Evolutionary conservation across 2,329 filamentous ascomycete species (phyloP).

Genomic region (Coniochaeta sp.): DNA sequence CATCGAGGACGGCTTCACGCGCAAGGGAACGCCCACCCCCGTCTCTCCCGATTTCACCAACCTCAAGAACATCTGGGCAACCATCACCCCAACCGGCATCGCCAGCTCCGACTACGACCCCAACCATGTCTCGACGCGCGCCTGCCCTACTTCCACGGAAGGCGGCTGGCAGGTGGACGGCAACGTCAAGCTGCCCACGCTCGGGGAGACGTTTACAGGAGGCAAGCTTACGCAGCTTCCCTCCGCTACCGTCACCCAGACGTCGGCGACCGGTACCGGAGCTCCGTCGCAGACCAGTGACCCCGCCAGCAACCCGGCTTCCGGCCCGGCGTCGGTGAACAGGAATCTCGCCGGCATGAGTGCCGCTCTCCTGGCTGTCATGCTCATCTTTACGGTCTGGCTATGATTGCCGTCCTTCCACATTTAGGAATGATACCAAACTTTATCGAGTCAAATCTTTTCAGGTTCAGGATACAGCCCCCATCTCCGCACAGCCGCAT

Average conservation of each 20-base stretch:
- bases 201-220: slow-evolving; percentile 46
- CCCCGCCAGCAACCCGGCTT: slow-evolving; percentile 12
- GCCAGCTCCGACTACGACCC: slow-evolving; percentile 58
- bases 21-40: slow-evolving; percentile 67
- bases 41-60: slow-evolving; percentile 72
- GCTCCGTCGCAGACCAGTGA: slow-evolving; percentile 26
- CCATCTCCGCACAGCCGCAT: no score
- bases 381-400: slow-evolving; percentile 45
- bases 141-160: slow-evolving; percentile 63
- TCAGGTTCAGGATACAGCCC: no score
- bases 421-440: slow-evolving; percentile 2
- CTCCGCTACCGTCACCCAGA: slow-evolving; percentile 15
- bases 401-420: slow-evolving; percentile 23
- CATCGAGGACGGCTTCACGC: slow-evolving; percentile 58
- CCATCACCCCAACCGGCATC: slow-evolving; percentile 62
- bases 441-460: no score
- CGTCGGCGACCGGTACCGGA: slow-evolving; percentile 20
- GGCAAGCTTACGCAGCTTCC: slow-evolving; percentile 14
- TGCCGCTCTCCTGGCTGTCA: slow-evolving; percentile 40
- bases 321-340: slow-evolving; percentile 28
- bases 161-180: slow-evolving; percentile 69
- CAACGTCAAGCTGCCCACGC: slow-evolving; percentile 59
- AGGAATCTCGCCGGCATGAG: slow-evolving; percentile 43
- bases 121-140: slow-evolving; percentile 51
- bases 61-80: slow-evolving; percentile 69